These are phyloP conservation scores for Epichloe gansuensis DNA, from an alignment of 2,329 filamentous ascomycete species.

Conservation along the genomic window DNA sequence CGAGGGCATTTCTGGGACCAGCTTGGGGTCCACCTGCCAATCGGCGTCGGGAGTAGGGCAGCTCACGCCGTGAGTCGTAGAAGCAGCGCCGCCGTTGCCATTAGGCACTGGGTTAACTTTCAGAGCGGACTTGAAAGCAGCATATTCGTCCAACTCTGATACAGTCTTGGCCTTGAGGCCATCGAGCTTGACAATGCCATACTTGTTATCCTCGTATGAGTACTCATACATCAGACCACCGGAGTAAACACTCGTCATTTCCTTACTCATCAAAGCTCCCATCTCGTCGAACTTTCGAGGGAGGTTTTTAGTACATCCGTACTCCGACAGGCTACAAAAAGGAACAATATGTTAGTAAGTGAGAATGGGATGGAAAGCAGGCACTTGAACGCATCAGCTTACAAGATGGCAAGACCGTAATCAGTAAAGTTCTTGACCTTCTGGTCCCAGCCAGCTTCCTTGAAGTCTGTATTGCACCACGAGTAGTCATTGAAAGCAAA, in stretches of 20 bases:
- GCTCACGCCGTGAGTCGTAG: slow-evolving; percentile 30
- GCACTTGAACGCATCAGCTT: slow-evolving; percentile 10
- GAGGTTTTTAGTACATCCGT: slow-evolving; percentile 71
- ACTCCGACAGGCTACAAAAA: slow-evolving; percentile 61
- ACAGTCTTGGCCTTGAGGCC: slow-evolving; percentile 42
- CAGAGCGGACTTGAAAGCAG: slow-evolving; percentile 35
- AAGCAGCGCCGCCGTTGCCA: slow-evolving; percentile 35
- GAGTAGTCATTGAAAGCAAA: slow-evolving; percentile 87
- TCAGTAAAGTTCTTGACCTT: slow-evolving; percentile 81
- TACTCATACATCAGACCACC: slow-evolving; percentile 97
- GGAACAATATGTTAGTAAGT: background rate
- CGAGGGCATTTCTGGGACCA: slow-evolving; percentile 38
- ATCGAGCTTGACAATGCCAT: slow-evolving; percentile 63
- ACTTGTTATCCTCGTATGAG: slow-evolving; percentile 64
- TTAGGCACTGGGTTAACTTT: slow-evolving; percentile 35
- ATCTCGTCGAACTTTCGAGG: slow-evolving; percentile 70
- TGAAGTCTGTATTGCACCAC: slow-evolving; percentile 65
- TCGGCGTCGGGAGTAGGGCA: slow-evolving; percentile 36
- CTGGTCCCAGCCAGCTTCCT: slow-evolving; percentile 64
- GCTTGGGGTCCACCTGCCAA: slow-evolving; percentile 39
- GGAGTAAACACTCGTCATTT: slow-evolving; percentile 88
- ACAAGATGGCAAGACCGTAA: slow-evolving; percentile 80
- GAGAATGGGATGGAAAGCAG: background rate
- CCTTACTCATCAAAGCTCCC: slow-evolving; percentile 57
- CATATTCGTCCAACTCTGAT: slow-evolving; percentile 48